Evolutionary conservation across 2,329 filamentous ascomycete species (phyloP), one percentile per base, ranked within the genome.

Genomic region (Fusarium sp.): DNA sequence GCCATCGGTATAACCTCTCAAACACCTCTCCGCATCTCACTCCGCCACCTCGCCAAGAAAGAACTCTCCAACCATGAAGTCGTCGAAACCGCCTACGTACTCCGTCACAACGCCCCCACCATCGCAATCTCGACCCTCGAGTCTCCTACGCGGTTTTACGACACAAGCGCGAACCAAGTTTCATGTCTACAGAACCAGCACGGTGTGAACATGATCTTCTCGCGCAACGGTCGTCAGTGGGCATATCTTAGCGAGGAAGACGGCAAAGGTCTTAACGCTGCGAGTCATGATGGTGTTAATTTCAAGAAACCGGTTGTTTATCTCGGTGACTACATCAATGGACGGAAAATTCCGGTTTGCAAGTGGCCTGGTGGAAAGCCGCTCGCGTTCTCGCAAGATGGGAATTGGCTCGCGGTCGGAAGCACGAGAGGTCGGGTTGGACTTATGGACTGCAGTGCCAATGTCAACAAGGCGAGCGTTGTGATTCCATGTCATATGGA

Each of bases 161-260:
- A 77, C 64, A 56, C 56, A 23, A 53, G 57, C 26, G 75, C 57
- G 27, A 75, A 65, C 46, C 71, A 75, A 20, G 70, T 75, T 4
- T 69, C 70, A 2, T 62, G 50, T 8, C 27, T 75, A 0, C 60
- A 66, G 32, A 72, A 75, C 27, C 75, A 77, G 59, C 71, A 76
- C 42, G 76, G 76, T 54, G 64, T 77, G 10, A 55, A 71, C 54
- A 71, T 77, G 69, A 56, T 60, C 15, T 77, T 78, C 33, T 56
- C 67, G 13, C 59, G 65, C 5, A 69, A 73, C 37, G 69, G 66
- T 3, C 64, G 72, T 8, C 59, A 67, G 10, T 78, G 76, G 76
- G 73, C 76, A 0, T 78, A 77, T 44, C 59, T 76, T 4, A 57
- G 58, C 27, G 76, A 78, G 32, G 73, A 76, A n/a, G 76, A 76